Evolutionary conservation across 1,284 basidiomycete species (phyloP).

Genomic region (Malassezia obtusa): DNA sequence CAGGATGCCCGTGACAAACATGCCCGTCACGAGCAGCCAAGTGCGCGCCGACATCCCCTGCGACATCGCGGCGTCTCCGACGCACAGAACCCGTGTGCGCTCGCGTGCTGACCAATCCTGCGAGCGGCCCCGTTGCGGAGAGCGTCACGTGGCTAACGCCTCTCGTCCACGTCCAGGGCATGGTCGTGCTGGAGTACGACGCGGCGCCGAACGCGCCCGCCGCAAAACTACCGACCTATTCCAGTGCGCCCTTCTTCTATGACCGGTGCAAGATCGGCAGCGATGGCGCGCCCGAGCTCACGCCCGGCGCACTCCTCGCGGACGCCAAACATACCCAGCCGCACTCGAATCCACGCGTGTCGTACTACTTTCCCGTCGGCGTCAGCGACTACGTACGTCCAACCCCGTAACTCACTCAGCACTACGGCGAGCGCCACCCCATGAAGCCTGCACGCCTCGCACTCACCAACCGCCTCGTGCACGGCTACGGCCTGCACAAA

Average conservation of each 20-base stretch:
- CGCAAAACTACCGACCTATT: slow-evolving; percentile 31
- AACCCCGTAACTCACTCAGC: slow-evolving; percentile 13
- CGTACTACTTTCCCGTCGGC: slow-evolving; percentile 88
- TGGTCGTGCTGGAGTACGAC: slow-evolving; percentile 43
- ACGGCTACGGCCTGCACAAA: slow-evolving; percentile 91
- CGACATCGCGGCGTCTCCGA: background rate
- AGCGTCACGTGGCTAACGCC: background rate
- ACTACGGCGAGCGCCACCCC: slow-evolving; percentile 76
- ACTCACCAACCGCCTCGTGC: slow-evolving; percentile 85
- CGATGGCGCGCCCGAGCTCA: slow-evolving; percentile 23
- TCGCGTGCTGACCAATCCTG: background rate
- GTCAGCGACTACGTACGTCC: slow-evolving; percentile 65
- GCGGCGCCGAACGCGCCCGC: slow-evolving; percentile 20
- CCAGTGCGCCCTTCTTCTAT: slow-evolving; percentile 42
- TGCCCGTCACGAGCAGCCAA: slow-evolving; percentile 50
- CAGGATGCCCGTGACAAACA: slow-evolving; percentile 52
- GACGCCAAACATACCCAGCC: slow-evolving; percentile 23
- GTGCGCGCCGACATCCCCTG: background rate
- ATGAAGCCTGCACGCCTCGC: slow-evolving; percentile 96
- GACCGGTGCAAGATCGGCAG: slow-evolving; percentile 27
- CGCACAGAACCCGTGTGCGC: background rate
- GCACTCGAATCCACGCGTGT: slow-evolving; percentile 59
- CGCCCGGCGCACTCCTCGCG: slow-evolving; percentile 7
- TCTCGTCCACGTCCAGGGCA: too few relatives aligned
- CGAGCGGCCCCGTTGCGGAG: background rate